Evolutionary conservation across 2,329 filamentous ascomycete genomes (phyloP).

Genomic region (Sphaerulina musiva): DNA sequence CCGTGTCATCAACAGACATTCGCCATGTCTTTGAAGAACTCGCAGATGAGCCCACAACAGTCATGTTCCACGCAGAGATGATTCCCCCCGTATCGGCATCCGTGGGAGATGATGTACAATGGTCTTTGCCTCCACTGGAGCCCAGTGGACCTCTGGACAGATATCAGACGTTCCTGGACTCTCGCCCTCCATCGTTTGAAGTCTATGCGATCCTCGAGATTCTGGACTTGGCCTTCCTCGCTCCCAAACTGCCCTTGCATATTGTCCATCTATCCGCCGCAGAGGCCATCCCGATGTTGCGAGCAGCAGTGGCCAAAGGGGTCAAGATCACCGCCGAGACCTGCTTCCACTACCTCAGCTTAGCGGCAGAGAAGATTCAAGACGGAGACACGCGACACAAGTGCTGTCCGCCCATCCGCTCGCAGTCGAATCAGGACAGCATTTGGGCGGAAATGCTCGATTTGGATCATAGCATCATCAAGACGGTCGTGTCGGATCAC

Average conservation of each 20-base stretch:
- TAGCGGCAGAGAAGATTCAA: conserved; percentile 73
- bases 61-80: conserved; percentile 99
- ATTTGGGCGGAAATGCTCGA: conserved; percentile 74
- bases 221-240: conserved; percentile 69
- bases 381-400: conserved; percentile 89
- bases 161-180: conserved; percentile 88
- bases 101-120: conserved; percentile 68
- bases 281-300: conserved; percentile 75
- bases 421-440: conserved; percentile 70
- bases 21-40: conserved; percentile 72
- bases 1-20: conserved; percentile 75
- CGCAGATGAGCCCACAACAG: conserved; percentile 72
- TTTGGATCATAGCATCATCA: conserved; percentile 68
- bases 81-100: conserved; percentile 77
- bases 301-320: conserved; percentile 63
- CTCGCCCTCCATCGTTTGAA: conserved; percentile 82
- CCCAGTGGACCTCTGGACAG: conserved; percentile 66
- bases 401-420: conserved; percentile 88
- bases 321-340: conserved; percentile 89
- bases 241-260: conserved; percentile 77
- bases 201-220: conserved; percentile 86
- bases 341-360: conserved; percentile 87
- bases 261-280: conserved; percentile 91
- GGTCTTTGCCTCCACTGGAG: conserved; percentile 58
- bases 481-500: conserved; percentile 90